Base-by-base conservation (phyloP, 352 stramenopile genomes). In the Phytophthora capsici region DNA sequence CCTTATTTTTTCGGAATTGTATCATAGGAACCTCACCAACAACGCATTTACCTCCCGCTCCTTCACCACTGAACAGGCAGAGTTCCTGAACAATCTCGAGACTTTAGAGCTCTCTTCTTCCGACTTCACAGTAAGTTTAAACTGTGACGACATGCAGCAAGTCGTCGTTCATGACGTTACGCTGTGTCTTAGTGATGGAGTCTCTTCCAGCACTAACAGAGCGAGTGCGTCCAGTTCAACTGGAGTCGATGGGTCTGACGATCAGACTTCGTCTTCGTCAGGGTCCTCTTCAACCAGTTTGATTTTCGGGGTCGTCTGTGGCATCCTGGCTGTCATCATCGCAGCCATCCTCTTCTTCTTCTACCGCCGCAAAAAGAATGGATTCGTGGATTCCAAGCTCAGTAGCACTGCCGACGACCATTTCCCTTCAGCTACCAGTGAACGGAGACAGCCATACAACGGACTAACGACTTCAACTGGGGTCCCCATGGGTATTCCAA, bases 31-130 rank as follows among this genome's bases (percentile, higher is more conserved):
- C 7, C 43, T 90, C 5, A 57, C 60, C 0, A 43, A 57, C 13
- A 90, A 90, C 52, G 71, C 82, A 13, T 65, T 77, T 48, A 23
- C 56, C 22, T 50, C 38, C 20, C 53, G 55, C 28, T 46, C 51
- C 17, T 88, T 88, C 55, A 82, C 76, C 4, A 62, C 51, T 10
- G 51, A 71, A 65, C 37, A 66, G 58, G 45, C 50, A 72, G 37
- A 84, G 41, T 64, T 70, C 58, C 34, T 71, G 36, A 37, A 59
- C 75, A 58, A 53, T 60, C 32, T 70, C 23, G 22, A 84, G 66
- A 61, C 60, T 63, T 20, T 66, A 32, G 13, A 71, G 53, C 48
- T 75, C 67, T 44, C 60, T 45, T 12, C 41, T 43, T 47, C 52
- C n/a, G 77, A 86, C 38, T 75, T 77, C 14, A 71, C 72, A 16